These are phyloP conservation scores for Fusarium sp. DNA, from an alignment of 2,329 filamentous ascomycete species.

Conservation along the genomic window DNA sequence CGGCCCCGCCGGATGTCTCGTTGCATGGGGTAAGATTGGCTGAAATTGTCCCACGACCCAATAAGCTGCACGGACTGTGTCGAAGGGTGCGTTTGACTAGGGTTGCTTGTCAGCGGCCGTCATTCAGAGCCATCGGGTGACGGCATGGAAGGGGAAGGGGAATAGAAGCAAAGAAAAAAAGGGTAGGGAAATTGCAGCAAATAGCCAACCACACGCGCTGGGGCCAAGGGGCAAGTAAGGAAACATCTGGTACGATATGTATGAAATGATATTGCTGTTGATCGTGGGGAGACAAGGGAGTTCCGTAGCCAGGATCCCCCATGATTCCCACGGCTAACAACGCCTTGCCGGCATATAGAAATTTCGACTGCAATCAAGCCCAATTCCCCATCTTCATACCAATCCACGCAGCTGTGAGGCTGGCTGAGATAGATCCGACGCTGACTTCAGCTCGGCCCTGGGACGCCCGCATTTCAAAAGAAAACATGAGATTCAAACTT, in stretches of 20 bases:
- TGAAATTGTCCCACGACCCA: constrained; percentile 97
- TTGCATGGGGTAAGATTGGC: constrained; percentile 83
- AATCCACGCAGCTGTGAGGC: constrained; percentile 16
- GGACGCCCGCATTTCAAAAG: constrained; percentile 14
- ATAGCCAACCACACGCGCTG: constrained; percentile 42
- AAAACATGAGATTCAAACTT: constrained; percentile 33
- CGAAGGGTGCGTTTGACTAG: constrained; percentile 72
- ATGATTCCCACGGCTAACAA: constrained; percentile 29
- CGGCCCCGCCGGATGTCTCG: constrained; percentile 81
- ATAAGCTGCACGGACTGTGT: constrained; percentile 82
- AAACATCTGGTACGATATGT: constrained; percentile 29
- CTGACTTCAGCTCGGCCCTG: constrained; percentile 43
- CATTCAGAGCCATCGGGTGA: constrained; percentile 35
- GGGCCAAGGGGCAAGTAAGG: constrained; percentile 25
- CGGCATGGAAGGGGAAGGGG: constrained; percentile 43
- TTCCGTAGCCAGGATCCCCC: constrained; percentile 11
- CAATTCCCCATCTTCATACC: constrained; percentile 14
- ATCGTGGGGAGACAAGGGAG: constrained; percentile 44
- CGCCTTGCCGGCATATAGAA: constrained; percentile 20
- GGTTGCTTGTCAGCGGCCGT: constrained; percentile 49
- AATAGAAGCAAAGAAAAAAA: constrained; percentile 46
- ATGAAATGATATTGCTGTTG: constrained; percentile 32
- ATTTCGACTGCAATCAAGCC: constrained; percentile 19
- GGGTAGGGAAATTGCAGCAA: constrained; percentile 47
- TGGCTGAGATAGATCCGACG: constrained; percentile 28